These are phyloP conservation scores for Nannochloropsis salina DNA, from an alignment of 108 stramenopile genomes.

Conservation along the genomic window DNA sequence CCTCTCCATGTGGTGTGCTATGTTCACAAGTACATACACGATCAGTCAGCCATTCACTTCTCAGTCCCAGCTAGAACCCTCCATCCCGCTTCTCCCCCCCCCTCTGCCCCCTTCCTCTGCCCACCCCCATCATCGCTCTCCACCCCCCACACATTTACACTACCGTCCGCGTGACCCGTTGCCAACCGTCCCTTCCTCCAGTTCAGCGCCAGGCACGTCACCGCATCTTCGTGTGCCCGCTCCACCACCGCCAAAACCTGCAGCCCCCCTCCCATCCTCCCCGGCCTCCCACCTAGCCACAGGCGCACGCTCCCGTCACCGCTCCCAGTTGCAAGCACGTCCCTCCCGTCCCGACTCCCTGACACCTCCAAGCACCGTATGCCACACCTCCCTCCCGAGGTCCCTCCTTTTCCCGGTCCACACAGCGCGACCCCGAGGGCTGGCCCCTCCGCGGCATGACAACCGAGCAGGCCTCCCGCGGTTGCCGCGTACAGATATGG, in stretches of 20 bases:
- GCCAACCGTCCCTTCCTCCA: constrained; percentile 7
- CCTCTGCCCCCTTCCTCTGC: not conserved
- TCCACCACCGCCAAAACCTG: not conserved
- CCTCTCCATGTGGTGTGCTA: not conserved
- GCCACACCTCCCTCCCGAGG: not conserved
- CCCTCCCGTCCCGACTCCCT: not conserved
- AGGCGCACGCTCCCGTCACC: not conserved
- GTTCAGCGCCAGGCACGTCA: constrained; percentile 16
- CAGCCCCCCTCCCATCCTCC: constrained; percentile 9
- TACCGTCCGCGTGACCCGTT: not conserved
- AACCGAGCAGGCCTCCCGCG: not conserved
- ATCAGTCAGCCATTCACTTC: too few species aligned
- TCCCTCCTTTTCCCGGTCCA: not conserved
- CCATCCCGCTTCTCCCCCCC: not conserved
- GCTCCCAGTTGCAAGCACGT: not conserved
- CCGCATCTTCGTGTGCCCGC: not conserved
- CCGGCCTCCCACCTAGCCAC: not conserved
- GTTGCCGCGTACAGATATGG: not conserved
- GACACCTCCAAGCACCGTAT: not conserved
- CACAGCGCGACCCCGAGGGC: not conserved
- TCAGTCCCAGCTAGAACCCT: too few species aligned
- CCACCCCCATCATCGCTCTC: not conserved
- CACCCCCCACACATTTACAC: not conserved
- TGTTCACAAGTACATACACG: not conserved
- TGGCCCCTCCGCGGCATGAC: not conserved